Evolutionary conservation across 495 filamentous ascomycete species (phyloP).

Genomic region (Aspergillus hancockii): DNA sequence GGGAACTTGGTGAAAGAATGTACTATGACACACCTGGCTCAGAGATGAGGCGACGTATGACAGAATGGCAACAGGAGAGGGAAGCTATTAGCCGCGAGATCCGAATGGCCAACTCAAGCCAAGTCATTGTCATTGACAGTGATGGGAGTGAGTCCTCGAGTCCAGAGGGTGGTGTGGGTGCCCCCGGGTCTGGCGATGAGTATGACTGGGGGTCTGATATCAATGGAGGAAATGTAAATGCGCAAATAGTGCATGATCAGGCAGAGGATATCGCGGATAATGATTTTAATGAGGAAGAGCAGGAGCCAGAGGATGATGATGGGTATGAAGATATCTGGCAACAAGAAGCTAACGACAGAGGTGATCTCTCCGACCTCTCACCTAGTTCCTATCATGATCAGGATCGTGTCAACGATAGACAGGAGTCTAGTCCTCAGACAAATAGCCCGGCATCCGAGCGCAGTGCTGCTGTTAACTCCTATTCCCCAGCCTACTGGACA

Average conservation of each 20-base stretch:
- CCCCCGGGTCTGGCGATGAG: conserved; percentile 14
- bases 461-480: conserved; percentile 19
- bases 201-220: conserved; percentile 12
- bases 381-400: conserved; percentile 10
- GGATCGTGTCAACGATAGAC: conserved; percentile 13
- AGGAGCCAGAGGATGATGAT: conserved; percentile 28
- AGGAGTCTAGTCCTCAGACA: conserved; percentile 20
- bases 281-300: conserved; percentile 2
- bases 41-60: conserved; percentile 34
- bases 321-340: conserved; percentile 49
- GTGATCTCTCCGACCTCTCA: conserved; percentile 28
- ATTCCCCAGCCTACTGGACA: conserved; percentile 36
- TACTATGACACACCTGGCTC: conserved; percentile 17
- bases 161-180: conserved; percentile 4
- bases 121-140: conserved; percentile 54
- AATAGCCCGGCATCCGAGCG: conserved; percentile 13
- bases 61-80: conserved; percentile 52
- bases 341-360: conserved; percentile 42
- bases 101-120: conserved; percentile 45
- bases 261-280: neutral
- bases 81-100: conserved; percentile 53
- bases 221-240: conserved; percentile 1
- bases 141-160: conserved; percentile 30
- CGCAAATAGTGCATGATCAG: neutral
- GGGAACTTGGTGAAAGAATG: conserved; percentile 7